phyloP scores from a whole-genome alignment of 768 basidiomycete species.

The Auriscalpium orientale region DNA sequence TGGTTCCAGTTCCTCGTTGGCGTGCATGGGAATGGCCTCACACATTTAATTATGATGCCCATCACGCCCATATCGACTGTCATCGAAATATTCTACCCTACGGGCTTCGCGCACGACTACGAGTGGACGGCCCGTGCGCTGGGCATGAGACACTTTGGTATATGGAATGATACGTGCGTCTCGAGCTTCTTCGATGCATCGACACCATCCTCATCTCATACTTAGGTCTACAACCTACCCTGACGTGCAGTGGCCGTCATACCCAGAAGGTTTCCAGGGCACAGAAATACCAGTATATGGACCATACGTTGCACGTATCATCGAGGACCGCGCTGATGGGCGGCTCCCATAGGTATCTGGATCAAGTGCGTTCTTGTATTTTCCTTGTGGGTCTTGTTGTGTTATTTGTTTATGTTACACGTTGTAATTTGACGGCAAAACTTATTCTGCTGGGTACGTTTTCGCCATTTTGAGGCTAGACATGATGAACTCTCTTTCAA shows the following conservation, averaged over 20 bases:
- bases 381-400: too few species aligned
- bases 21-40: conserved; percentile 61
- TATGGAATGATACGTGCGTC: conserved; percentile 75
- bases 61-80: conserved; percentile 68
- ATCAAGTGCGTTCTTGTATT: background rate
- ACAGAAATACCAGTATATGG: conserved; percentile 70
- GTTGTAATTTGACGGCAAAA: too few species aligned
- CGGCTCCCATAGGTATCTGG: conserved; percentile 9
- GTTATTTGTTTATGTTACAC: too few species aligned
- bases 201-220: background rate
- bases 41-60: conserved; percentile 82
- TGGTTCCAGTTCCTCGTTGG: conserved; percentile 11
- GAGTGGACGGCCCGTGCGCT: conserved; percentile 73
- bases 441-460: too few species aligned
- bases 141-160: conserved; percentile 66
- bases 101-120: conserved; percentile 80
- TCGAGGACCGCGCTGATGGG: conserved; percentile 58
- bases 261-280: conserved; percentile 83
- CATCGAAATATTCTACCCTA: conserved; percentile 78
- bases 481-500: too few species aligned
- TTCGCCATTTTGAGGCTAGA: too few species aligned
- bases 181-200: background rate
- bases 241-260: conserved; percentile 48
- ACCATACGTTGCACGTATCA: conserved; percentile 52
- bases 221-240: conserved; percentile 33